These are phyloP conservation scores for Colletotrichum sp. DNA, from an alignment of 2,329 filamentous ascomycete species.

Conservation along the genomic window DNA sequence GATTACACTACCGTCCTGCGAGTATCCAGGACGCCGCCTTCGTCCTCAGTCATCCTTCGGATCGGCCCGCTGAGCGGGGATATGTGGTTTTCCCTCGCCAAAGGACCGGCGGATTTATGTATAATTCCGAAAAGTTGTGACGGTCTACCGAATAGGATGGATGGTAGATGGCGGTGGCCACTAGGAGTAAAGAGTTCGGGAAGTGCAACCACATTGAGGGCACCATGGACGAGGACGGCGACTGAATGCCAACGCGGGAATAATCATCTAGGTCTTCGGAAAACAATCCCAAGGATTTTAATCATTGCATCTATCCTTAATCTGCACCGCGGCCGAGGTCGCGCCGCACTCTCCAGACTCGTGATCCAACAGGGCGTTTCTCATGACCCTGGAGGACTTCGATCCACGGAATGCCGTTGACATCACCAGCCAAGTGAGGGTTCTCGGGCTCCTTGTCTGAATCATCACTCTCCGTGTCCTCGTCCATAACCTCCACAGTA, in stretches of 20 bases:
- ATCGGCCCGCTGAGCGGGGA: neutral
- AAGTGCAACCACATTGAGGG: neutral
- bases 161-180: neutral
- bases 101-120: neutral
- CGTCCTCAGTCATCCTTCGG: neutral
- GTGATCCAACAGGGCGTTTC: constrained; percentile 61
- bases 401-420: constrained; percentile 59
- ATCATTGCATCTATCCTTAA: neutral
- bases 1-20: neutral
- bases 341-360: constrained; percentile 68
- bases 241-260: neutral
- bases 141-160: neutral
- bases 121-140: neutral
- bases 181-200: neutral
- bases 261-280: neutral
- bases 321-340: constrained; percentile 55
- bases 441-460: constrained; percentile 33
- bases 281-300: neutral
- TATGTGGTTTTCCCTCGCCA: neutral
- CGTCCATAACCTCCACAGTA: constrained; percentile 36
- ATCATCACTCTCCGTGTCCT: constrained; percentile 38
- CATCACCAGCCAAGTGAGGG: constrained; percentile 21
- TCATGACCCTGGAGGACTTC: constrained; percentile 60
- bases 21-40: neutral
- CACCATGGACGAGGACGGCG: neutral